Conservation (phyloP, 441 rosid species). For the Populus hybrid region DNA sequence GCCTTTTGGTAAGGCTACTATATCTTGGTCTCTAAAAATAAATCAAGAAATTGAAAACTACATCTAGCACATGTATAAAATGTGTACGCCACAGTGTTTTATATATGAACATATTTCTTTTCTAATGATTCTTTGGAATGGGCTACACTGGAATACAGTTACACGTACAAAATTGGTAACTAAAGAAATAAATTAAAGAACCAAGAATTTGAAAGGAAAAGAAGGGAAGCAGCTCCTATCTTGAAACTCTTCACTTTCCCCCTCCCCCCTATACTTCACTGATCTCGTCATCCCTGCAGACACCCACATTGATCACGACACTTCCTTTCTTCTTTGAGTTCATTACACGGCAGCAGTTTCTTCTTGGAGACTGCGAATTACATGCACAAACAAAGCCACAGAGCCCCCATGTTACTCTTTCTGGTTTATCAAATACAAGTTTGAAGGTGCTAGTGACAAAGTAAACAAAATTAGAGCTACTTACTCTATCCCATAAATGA, state of each 20-base stretch:
- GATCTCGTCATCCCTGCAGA: constrained; percentile 69
- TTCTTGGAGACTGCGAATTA: constrained; percentile 69
- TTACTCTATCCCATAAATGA: constrained; percentile 81
- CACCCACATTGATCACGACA: constrained; percentile 65
- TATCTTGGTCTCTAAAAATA: background rate
- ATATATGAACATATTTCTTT: constrained; percentile 13
- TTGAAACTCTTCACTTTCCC: background rate
- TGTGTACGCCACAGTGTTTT: background rate
- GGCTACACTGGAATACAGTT: constrained; percentile 16
- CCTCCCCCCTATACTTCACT: constrained; percentile 48
- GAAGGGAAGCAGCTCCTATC: constrained; percentile 3
- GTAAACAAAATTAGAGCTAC: constrained; percentile 13
- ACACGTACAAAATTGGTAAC: constrained; percentile 36
- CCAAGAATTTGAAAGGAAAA: no score
- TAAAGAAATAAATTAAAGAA: no score
- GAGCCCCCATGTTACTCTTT: background rate
- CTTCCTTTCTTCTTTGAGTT: constrained; percentile 53
- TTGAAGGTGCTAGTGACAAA: no score
- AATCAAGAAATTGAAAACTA: background rate
- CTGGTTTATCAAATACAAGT: background rate
- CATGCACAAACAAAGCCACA: constrained; percentile 1
- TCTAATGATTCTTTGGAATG: background rate
- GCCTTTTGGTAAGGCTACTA: background rate
- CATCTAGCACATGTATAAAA: background rate
- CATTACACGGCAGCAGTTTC: constrained; percentile 84